phyloP scores from a whole-genome alignment of 1,284 basidiomycete species.

The Trametes versicolor region DNA sequence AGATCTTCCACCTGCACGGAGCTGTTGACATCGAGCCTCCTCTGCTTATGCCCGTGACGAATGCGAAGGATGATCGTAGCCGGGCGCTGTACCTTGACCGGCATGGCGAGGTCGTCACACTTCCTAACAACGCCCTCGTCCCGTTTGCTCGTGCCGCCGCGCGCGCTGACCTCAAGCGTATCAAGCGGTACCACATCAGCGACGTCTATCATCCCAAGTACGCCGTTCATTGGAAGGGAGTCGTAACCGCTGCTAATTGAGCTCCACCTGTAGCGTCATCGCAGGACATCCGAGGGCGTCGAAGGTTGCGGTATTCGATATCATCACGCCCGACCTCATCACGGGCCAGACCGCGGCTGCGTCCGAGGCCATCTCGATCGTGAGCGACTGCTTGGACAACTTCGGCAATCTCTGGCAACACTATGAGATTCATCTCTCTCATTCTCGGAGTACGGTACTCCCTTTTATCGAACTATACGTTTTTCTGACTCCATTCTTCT shows the following conservation, averaged over 20 bases:
- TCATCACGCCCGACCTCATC: conserved; percentile 76
- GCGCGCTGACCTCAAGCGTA: conserved; percentile 75
- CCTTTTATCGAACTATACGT: neutral
- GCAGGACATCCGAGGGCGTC: conserved; percentile 76
- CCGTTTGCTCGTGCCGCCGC: conserved; percentile 91
- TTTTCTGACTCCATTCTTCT: neutral
- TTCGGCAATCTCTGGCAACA: conserved; percentile 74
- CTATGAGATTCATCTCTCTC: conserved; percentile 80
- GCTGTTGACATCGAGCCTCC: conserved; percentile 90
- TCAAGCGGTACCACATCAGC: conserved; percentile 91
- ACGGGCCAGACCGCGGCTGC: conserved; percentile 70
- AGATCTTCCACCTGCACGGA: conserved; percentile 89
- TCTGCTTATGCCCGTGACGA: conserved; percentile 79
- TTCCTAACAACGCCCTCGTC: conserved; percentile 82
- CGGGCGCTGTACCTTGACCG: conserved; percentile 83
- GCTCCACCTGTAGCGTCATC: conserved; percentile 52
- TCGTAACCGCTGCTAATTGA: neutral
- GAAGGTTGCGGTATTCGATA: conserved; percentile 82
- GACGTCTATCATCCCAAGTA: conserved; percentile 77
- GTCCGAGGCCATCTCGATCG: conserved; percentile 75
- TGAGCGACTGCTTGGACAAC: conserved; percentile 69
- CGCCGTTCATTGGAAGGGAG: conserved; percentile 25
- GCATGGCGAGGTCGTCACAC: conserved; percentile 82
- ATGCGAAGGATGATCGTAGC: conserved; percentile 66
- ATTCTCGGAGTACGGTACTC: conserved; percentile 67